These are phyloP conservation scores for Zygoascus bituminiphila DNA, from an alignment of 805 yeast genomes.

Conservation along the genomic window DNA sequence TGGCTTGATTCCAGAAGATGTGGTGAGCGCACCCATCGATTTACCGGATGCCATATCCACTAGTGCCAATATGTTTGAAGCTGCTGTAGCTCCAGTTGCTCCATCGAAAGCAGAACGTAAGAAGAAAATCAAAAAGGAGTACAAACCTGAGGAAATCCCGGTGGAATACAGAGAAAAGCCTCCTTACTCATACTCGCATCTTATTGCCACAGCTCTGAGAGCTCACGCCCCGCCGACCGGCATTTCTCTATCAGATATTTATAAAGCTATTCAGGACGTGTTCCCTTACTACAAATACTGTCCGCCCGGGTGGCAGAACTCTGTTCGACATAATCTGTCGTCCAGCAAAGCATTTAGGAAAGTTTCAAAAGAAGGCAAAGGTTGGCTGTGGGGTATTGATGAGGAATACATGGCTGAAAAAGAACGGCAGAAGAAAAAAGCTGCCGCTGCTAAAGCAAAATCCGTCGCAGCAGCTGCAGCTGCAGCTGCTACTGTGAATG, in stretches of 20 bases:
- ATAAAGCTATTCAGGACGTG: slow-evolving; percentile 74
- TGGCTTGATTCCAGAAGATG: neutral
- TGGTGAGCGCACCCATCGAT: neutral
- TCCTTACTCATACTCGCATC: slow-evolving; percentile 64
- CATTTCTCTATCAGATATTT: slow-evolving; percentile 75
- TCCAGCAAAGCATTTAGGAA: slow-evolving; percentile 78
- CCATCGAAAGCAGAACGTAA: slow-evolving; percentile 25
- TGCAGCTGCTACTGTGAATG: neutral
- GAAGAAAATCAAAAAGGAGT: slow-evolving; percentile 46
- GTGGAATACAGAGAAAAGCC: slow-evolving; percentile 82
- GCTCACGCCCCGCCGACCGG: slow-evolving; percentile 61
- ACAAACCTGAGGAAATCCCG: slow-evolving; percentile 79
- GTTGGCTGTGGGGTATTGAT: slow-evolving; percentile 92
- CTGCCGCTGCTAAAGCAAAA: slow-evolving; percentile 22
- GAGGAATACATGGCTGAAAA: slow-evolving; percentile 76
- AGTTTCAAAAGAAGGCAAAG: slow-evolving; percentile 80
- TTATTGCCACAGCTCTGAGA: slow-evolving; percentile 72
- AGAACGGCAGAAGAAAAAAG: slow-evolving; percentile 60
- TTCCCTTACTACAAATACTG: slow-evolving; percentile 91
- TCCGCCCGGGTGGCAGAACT: slow-evolving; percentile 96
- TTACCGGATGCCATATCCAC: neutral
- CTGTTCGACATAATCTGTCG: slow-evolving; percentile 83
- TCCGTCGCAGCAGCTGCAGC: slow-evolving; percentile 13
- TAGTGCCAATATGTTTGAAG: neutral
- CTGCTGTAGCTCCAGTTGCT: slow-evolving; percentile 3